Evolutionary conservation across 2,329 filamentous ascomycete genomes (phyloP).

Genomic region (Sporothrix dimorphospora): DNA sequence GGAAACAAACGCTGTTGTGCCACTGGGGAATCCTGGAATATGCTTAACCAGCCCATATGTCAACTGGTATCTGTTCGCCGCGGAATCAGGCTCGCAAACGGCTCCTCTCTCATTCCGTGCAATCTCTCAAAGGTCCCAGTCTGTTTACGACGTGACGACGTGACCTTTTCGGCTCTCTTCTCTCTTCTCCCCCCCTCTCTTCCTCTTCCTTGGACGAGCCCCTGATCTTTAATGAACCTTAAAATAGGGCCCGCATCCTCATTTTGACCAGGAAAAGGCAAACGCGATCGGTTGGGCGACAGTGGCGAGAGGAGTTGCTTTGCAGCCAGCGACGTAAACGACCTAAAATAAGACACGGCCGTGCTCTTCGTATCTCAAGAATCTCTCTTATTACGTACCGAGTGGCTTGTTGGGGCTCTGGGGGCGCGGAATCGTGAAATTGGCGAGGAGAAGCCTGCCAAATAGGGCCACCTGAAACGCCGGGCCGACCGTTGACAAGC

Average conservation of each 20-base stretch:
- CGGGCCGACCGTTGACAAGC: constrained; percentile 14
- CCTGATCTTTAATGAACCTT: constrained; percentile 15
- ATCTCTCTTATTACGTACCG: neutral
- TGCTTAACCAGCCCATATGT: neutral
- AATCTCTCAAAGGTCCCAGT: neutral
- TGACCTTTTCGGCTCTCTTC: neutral
- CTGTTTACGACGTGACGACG: neutral
- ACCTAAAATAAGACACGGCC: neutral
- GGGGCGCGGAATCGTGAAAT: constrained; percentile 1
- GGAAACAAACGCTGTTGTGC: constrained; percentile 1
- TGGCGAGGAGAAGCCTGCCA: neutral
- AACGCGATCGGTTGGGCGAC: constrained; percentile 1
- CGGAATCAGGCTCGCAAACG: neutral
- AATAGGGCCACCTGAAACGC: constrained; percentile 27
- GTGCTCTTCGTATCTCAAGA: neutral
- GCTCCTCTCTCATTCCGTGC: neutral
- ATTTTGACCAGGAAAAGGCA: constrained; percentile 6
- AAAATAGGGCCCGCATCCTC: constrained; percentile 5
- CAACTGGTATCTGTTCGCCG: constrained; percentile 5
- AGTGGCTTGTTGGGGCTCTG: neutral
- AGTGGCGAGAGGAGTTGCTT: neutral
- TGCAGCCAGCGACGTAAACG: neutral
- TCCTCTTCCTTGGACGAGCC: neutral
- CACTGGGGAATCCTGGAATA: neutral
- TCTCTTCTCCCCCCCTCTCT: neutral